These are phyloP conservation scores for Scedosporium minutisporum DNA, from an alignment of 2,329 filamentous ascomycete species.

Conservation along the genomic window DNA sequence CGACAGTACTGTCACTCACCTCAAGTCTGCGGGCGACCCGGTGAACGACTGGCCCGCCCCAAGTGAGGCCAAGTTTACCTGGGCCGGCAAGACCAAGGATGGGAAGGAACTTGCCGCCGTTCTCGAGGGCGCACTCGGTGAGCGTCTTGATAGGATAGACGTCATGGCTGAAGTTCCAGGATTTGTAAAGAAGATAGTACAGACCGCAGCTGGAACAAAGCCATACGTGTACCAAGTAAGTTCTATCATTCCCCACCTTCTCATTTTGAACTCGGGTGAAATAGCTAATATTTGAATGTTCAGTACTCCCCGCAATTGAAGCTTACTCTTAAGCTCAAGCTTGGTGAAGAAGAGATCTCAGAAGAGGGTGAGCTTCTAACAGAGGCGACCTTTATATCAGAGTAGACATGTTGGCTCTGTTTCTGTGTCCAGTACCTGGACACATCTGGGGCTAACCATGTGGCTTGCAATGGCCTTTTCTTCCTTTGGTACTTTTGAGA, in stretches of 20 bases:
- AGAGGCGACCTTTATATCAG: slow-evolving; percentile 95
- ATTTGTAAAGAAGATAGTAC: slow-evolving; percentile 90
- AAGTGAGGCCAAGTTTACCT: slow-evolving; percentile 61
- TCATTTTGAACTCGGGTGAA: neutral
- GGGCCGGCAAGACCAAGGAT: slow-evolving; percentile 70
- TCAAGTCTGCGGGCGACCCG: slow-evolving; percentile 57
- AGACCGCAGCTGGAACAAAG: slow-evolving; percentile 79
- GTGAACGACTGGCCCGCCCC: slow-evolving; percentile 88
- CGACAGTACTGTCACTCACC: slow-evolving; percentile 58
- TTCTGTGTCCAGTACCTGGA: neutral
- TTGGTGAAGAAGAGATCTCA: slow-evolving; percentile 66
- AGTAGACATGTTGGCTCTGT: slow-evolving; percentile 17
- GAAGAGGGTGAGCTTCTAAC: slow-evolving; percentile 75
- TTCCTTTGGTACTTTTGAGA: neutral
- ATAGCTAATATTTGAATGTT: slow-evolving; percentile 14
- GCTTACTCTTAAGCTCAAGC: slow-evolving; percentile 69
- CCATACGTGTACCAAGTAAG: slow-evolving; percentile 94
- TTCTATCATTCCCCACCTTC: slow-evolving; percentile 4
- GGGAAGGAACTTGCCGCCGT: slow-evolving; percentile 62
- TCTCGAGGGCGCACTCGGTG: slow-evolving; percentile 59
- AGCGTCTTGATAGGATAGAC: slow-evolving; percentile 68
- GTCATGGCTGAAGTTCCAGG: slow-evolving; percentile 94
- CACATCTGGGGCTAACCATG: neutral
- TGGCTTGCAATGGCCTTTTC: neutral
- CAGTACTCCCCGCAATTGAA: slow-evolving; percentile 61